These are phyloP conservation scores for Tetrahymena elliotti DNA, from an alignment of 73 alveolate species.

Conservation along the genomic window DNA sequence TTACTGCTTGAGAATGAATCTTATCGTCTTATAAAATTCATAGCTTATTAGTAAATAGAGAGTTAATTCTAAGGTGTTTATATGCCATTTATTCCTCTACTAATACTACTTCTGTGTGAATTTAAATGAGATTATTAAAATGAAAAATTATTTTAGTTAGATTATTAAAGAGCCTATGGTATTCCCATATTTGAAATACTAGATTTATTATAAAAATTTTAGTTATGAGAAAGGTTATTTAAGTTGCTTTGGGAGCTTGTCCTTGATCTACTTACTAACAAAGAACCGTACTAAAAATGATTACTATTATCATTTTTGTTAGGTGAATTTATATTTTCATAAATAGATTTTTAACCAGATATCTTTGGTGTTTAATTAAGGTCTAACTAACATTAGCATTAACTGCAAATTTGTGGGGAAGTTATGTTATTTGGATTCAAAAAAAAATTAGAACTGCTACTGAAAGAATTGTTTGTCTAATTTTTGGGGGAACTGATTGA, in stretches of 20 bases:
- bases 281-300: not conserved
- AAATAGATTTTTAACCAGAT: not conserved
- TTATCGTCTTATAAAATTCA: not conserved
- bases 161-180: not conserved
- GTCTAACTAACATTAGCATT: not conserved
- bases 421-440: not conserved
- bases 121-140: not conserved
- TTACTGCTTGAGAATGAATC: not conserved
- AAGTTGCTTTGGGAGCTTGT: not conserved
- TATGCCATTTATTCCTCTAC: not conserved
- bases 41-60: not conserved
- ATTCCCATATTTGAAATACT: too few species aligned
- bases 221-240: not conserved
- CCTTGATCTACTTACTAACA: not conserved
- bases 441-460: not conserved
- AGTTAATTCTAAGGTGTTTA: not conserved
- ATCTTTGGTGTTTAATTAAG: not conserved
- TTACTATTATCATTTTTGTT: not conserved
- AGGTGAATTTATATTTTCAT: not conserved
- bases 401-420: not conserved
- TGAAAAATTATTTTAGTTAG: not conserved
- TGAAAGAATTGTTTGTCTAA: not conserved
- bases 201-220: not conserved
- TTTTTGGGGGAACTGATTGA: not conserved
- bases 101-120: not conserved